These are phyloP conservation scores for Metarhizium guizhouense DNA, from an alignment of 2,329 filamentous ascomycete species.

Conservation along the genomic window DNA sequence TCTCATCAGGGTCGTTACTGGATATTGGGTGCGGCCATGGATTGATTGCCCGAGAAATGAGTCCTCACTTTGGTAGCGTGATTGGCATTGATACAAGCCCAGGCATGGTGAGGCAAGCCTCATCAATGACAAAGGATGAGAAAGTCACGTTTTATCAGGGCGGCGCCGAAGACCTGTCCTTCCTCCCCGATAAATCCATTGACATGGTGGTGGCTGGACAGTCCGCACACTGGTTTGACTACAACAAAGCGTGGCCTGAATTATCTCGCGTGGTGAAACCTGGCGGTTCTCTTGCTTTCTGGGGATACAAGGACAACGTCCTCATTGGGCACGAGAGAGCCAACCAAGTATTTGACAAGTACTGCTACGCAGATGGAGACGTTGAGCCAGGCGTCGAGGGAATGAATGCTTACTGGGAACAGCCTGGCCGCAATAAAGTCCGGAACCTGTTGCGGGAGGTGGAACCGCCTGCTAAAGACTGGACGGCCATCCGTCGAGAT, in stretches of 20 bases:
- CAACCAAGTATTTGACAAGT: constrained; percentile 43
- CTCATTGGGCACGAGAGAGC: constrained; percentile 44
- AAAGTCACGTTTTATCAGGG: constrained; percentile 42
- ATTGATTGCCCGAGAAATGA: constrained; percentile 43
- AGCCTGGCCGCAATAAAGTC: constrained; percentile 48
- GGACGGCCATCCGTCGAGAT: constrained; percentile 41
- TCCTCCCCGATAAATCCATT: constrained; percentile 37
- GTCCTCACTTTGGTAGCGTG: constrained; percentile 40
- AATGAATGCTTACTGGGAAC: constrained; percentile 53
- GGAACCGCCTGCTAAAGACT: constrained; percentile 40
- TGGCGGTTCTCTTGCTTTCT: constrained; percentile 54
- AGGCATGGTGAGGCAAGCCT: constrained; percentile 47
- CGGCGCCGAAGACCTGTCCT: constrained; percentile 44
- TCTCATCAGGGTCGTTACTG: constrained; percentile 26
- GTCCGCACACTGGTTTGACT: constrained; percentile 60
- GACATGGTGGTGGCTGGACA: constrained; percentile 46
- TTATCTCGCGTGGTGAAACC: constrained; percentile 42
- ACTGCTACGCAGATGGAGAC: constrained; percentile 42
- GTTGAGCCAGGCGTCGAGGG: constrained; percentile 33
- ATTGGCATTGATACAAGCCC: constrained; percentile 48
- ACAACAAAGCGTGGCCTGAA: constrained; percentile 43
- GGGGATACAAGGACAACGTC: constrained; percentile 57
- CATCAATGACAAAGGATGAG: constrained; percentile 26
- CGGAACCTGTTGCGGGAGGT: constrained; percentile 42
- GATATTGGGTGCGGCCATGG: constrained; percentile 60